Evolutionary conservation across 2,329 filamentous ascomycete species (phyloP), one percentile per base, ranked within the genome.

Genomic region (Ophiostoma piceae): DNA sequence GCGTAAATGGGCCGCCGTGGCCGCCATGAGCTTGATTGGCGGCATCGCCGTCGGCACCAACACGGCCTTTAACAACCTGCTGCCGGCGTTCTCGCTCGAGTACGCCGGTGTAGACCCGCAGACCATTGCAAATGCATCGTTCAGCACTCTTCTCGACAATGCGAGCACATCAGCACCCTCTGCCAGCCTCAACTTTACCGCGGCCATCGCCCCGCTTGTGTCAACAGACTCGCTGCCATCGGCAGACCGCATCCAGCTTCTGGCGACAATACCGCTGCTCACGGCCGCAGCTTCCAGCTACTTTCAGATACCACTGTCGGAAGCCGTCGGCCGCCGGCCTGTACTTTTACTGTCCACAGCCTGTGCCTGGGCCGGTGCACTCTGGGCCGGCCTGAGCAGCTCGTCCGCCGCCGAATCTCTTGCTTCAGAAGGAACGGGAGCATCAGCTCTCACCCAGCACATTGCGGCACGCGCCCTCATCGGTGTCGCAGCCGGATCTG

Each of bases 301-400:
- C 71, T 67, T 79, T n/a, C 76, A 79, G n/a, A 76, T 80, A 1
- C 79, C 79, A 9, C 73, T 80, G n/a, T 79, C 78, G 1, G 77
- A 77, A 16, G 78, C 75, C 62, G 73, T 79, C 37, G 79, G 79
- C 6, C 77, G 79, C 14, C 75, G 79, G 1, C 79, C 78, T 0
- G 76, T 80, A 4, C 72, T 80, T 19, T 73, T 80, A 7, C 68
- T 79, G 16, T 76, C 77, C 0, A 76, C 76, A 1, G 74, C 75
- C 1, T 74, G 77, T 54, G 77, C 77, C 5, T 79, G 78, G 76
- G 74, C 73, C 1, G 79, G 79, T 3, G 79, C 79, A 2, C 67
- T 80, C 51, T 78, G 78, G 76, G 79, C 79, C 0, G 78, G 76
- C 1, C 71, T 77, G 37, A 43, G 66, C 26, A 54, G 43, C 35